phyloP scores from a whole-genome alignment of 176 grass and related monocot genomes.

The Luzula sylvatica region DNA sequence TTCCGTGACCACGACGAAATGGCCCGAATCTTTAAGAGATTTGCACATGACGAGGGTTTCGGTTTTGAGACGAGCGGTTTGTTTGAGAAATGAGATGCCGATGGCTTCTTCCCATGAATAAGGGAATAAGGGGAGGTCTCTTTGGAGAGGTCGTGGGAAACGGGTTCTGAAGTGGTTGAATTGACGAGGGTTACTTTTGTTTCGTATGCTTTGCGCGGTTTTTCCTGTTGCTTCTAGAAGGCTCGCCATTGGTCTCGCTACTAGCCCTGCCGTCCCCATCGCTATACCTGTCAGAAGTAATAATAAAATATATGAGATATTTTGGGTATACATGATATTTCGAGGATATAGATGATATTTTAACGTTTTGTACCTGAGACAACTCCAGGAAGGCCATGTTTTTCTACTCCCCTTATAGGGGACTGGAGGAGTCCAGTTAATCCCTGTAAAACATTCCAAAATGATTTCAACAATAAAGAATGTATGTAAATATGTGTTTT shows the following conservation, averaged over 20 bases:
- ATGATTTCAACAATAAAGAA: not conserved
- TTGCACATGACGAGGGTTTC: conserved; percentile 89
- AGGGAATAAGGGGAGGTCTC: conserved; percentile 28
- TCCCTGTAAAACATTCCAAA: conserved; percentile 38
- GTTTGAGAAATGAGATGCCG: conserved; percentile 54
- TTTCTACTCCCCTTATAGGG: conserved; percentile 88
- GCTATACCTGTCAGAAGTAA: conserved; percentile 60
- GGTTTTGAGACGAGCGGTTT: conserved; percentile 51
- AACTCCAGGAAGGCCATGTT: conserved; percentile 88
- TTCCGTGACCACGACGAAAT: conserved; percentile 61
- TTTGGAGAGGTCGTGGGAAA: conserved; percentile 45
- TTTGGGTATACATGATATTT: too few species aligned
- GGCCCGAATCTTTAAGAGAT: conserved; percentile 37
- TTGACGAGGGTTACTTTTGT: conserved; percentile 69
- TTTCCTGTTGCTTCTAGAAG: conserved; percentile 94
- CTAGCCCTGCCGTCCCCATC: conserved; percentile 89
- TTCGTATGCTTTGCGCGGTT: conserved; percentile 94
- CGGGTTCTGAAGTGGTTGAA: conserved; percentile 51
- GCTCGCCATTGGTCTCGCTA: conserved; percentile 77
- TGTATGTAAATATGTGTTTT: not conserved
- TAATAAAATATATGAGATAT: not conserved
- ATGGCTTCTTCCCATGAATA: conserved; percentile 97
- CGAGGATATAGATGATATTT: not conserved
- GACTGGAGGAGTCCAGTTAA: conserved; percentile 92
- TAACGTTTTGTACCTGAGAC: conserved; percentile 63